phyloP scores from a whole-genome alignment of 1,284 basidiomycete genomes.

The Anthracocystis setariae region DNA sequence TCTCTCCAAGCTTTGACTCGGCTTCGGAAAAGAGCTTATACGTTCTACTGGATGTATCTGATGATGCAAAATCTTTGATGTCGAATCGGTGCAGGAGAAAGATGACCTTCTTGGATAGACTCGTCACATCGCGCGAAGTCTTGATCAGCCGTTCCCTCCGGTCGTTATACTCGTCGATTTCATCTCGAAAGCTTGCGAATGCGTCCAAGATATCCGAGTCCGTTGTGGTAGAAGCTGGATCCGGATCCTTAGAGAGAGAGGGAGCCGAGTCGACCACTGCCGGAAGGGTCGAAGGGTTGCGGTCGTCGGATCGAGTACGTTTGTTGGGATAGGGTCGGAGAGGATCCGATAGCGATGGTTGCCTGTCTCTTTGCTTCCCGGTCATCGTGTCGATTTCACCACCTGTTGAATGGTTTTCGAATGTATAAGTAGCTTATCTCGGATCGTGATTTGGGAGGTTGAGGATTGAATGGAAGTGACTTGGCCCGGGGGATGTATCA shows the following conservation, averaged over 20 bases:
- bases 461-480: too few relatives aligned
- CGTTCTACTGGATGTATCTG: slow-evolving; percentile 11
- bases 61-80: slow-evolving; percentile 24
- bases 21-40: slow-evolving; percentile 73
- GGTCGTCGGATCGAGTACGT: slow-evolving; percentile 24
- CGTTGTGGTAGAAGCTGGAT: slow-evolving; percentile 1
- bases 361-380: slow-evolving; percentile 3
- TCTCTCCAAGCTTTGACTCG: slow-evolving; percentile 77
- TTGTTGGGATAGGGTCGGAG: slow-evolving; percentile 20
- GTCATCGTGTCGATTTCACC: slow-evolving; percentile 6
- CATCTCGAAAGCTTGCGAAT: slow-evolving; percentile 56
- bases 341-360: slow-evolving; percentile 15
- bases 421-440: too few relatives aligned
- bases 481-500: too few relatives aligned
- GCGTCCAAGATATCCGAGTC: slow-evolving; percentile 10
- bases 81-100: slow-evolving; percentile 84
- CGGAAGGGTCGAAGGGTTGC: neutral
- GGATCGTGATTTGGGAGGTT: too few relatives aligned
- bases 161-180: slow-evolving; percentile 66
- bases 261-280: slow-evolving; percentile 2
- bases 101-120: slow-evolving; percentile 91
- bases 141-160: slow-evolving; percentile 81
- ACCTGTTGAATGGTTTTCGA: too few relatives aligned
- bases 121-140: slow-evolving; percentile 82
- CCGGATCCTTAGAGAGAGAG: neutral